Conservation (phyloP, 1,284 basidiomycete genomes). For the Marasmius tenuissimus region DNA sequence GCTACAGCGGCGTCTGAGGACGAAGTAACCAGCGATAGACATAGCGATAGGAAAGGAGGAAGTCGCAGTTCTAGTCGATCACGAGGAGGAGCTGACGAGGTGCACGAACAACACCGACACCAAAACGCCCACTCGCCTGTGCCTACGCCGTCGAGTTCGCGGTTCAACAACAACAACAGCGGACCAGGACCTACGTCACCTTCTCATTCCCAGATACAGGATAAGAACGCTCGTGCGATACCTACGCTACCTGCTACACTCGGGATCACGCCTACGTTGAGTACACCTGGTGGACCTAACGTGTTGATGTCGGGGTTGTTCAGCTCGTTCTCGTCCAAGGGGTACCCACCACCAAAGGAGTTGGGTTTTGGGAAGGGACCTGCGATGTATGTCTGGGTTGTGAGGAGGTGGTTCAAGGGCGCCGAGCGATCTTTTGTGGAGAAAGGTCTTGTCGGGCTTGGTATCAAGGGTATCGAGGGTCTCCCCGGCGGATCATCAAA, state of each 20-base stretch:
- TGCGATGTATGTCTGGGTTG: slow-evolving; percentile 79
- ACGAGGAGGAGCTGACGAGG: no score
- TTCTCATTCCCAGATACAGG: neutral
- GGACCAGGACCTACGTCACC: neutral
- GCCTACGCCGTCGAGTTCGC: no score
- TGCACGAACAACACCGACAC: no score
- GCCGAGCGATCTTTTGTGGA: slow-evolving; percentile 22
- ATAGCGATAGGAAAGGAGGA: no score
- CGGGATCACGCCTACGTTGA: slow-evolving; percentile 16
- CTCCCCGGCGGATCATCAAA: slow-evolving; percentile 7
- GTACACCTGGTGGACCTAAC: slow-evolving; percentile 12
- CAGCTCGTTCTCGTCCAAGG: slow-evolving; percentile 15
- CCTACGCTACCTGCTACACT: slow-evolving; percentile 14
- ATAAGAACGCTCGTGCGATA: neutral
- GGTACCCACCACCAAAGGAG: slow-evolving; percentile 18
- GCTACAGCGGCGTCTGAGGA: neutral
- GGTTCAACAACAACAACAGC: neutral
- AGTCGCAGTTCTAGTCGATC: no score
- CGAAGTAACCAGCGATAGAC: no score
- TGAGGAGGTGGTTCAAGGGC: slow-evolving; percentile 78
- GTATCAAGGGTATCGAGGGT: slow-evolving; percentile 14
- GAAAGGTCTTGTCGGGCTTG: slow-evolving; percentile 21
- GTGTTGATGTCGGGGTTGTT: neutral
- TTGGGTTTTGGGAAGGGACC: slow-evolving; percentile 26
- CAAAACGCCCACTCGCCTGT: no score